phyloP scores from a whole-genome alignment of 192 early-diverging fungal species.

The Piromyces sp. region DNA sequence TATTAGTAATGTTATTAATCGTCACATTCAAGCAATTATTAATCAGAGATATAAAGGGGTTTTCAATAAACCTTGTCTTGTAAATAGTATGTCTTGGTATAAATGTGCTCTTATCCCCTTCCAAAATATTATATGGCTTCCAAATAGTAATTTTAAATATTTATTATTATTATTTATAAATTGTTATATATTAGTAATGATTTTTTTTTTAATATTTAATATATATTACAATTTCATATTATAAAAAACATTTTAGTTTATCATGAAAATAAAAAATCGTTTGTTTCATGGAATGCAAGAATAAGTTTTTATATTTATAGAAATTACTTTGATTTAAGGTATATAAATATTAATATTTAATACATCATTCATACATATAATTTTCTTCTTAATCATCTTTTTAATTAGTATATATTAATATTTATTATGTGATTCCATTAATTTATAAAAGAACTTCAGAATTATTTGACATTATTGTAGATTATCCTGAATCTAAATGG shows the following conservation, averaged over 20 bases:
- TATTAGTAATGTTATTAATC: not conserved
- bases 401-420: too few relatives aligned
- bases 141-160: too few relatives aligned
- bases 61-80: not conserved
- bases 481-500: constrained; percentile 40
- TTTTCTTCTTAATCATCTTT: too few relatives aligned
- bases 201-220: too few relatives aligned
- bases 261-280: not conserved
- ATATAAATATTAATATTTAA: too few relatives aligned
- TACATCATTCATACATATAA: too few relatives aligned
- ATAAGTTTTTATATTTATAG: not conserved
- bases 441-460: constrained; percentile 13
- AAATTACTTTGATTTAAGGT: not conserved
- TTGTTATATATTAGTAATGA: too few relatives aligned
- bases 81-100: not conserved
- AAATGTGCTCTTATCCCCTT: not conserved
- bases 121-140: not conserved
- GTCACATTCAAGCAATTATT: not conserved
- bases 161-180: too few relatives aligned
- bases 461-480: constrained; percentile 57
- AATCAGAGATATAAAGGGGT: not conserved
- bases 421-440: too few relatives aligned
- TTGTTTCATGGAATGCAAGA: not conserved
- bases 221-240: too few relatives aligned
- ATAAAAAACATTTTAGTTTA: not conserved